Conservation (phyloP, 345 rosid species). For the Eucalyptus brandiana region DNA sequence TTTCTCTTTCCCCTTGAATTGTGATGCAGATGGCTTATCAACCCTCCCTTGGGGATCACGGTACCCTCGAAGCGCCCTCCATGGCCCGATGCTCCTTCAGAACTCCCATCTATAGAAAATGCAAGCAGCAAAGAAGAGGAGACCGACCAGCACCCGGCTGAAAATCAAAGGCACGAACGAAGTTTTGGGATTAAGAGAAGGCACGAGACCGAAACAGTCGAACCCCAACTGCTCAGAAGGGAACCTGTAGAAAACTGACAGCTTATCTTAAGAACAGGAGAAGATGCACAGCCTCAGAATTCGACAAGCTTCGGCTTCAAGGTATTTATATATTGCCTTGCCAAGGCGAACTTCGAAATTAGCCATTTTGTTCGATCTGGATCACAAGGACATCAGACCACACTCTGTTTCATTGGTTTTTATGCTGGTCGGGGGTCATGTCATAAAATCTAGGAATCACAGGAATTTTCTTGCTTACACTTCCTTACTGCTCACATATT, state of each 20-base stretch:
- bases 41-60: constrained; percentile 76
- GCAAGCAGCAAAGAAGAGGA: constrained; percentile 23
- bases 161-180: background rate
- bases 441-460: background rate
- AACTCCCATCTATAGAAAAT: constrained; percentile 43
- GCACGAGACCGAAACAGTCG: background rate
- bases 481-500: background rate
- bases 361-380: background rate
- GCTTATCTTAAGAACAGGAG: background rate
- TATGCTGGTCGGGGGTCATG: background rate
- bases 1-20: background rate
- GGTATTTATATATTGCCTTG: background rate
- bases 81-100: constrained; percentile 88
- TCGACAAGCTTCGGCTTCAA: background rate
- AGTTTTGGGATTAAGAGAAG: background rate
- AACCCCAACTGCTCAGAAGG: background rate
- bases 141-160: background rate
- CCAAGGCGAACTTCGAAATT: background rate
- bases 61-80: constrained; percentile 75
- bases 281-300: background rate
- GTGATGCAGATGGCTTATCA: constrained; percentile 66
- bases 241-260: background rate
- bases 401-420: background rate
- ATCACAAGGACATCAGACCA: background rate
- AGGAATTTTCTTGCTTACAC: background rate